Percentiles rank a stretch among this genome's conserved stretches.
phyloP scores from a whole-genome alignment of 1,284 basidiomycete genomes.

The Irpex sp. region DNA sequence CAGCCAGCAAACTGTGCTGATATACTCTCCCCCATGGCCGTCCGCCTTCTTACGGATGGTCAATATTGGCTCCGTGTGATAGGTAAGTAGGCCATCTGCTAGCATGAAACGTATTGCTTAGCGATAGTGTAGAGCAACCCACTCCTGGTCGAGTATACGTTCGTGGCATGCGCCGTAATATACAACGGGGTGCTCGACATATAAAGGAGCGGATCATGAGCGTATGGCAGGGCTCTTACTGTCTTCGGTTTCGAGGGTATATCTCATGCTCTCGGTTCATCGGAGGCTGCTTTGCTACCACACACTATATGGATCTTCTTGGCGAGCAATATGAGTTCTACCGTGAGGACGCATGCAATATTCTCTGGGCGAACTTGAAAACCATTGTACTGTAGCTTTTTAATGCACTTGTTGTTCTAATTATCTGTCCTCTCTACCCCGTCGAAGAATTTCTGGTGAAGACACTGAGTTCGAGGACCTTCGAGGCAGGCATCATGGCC shows the following conservation, averaged over 20 bases:
- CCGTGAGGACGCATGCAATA: background rate
- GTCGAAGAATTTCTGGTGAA: too few species aligned
- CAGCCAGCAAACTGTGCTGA: background rate
- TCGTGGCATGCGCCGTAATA: background rate
- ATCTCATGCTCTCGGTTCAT: background rate
- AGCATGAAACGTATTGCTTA: background rate
- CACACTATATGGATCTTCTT: background rate
- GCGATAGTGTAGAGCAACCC: background rate
- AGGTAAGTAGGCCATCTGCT: background rate
- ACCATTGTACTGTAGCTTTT: too few species aligned
- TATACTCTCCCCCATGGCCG: constrained; percentile 2
- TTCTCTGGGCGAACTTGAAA: background rate
- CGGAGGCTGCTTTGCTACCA: background rate
- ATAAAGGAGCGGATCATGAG: background rate
- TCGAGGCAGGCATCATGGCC: background rate
- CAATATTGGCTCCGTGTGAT: constrained; percentile 10
- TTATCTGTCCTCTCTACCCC: too few species aligned
- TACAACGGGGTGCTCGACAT: background rate
- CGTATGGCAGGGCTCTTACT: background rate
- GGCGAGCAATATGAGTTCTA: background rate
- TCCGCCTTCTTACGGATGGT: constrained; percentile 2
- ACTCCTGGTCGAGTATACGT: background rate
- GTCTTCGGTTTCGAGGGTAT: background rate
- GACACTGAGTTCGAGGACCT: background rate
- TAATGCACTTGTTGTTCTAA: too few species aligned